phyloP scores from a whole-genome alignment of 2,329 filamentous ascomycete species.

The Beauveria medogensis region DNA sequence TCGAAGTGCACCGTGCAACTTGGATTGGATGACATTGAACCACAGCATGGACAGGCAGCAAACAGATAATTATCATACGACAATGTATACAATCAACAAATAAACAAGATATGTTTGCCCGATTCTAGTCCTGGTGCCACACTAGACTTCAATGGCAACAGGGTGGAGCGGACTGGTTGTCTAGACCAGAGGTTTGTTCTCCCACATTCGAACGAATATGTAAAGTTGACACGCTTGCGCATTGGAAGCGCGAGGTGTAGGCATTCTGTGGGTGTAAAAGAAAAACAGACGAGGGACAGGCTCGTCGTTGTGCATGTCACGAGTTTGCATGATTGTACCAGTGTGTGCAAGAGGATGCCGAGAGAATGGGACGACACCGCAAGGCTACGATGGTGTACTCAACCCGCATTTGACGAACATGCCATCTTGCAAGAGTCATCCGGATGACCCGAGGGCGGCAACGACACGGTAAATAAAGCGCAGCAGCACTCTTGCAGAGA shows the following conservation, averaged over 20 bases:
- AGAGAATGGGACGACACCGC: neutral
- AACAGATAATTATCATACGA: neutral
- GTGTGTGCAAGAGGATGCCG: neutral
- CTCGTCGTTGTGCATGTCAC: neutral
- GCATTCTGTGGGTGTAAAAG: conserved; percentile 45
- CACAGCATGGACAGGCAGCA: neutral
- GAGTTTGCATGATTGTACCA: neutral
- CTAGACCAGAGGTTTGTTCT: conserved; percentile 56
- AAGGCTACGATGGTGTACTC: neutral
- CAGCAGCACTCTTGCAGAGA: too few relatives aligned
- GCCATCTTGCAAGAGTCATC: neutral
- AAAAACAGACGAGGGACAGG: conserved; percentile 3
- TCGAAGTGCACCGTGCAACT: neutral
- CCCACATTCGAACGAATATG: conserved; percentile 51
- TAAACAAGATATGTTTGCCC: conserved; percentile 43
- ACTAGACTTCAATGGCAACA: conserved; percentile 46
- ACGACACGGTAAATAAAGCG: too few relatives aligned
- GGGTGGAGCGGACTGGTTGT: conserved; percentile 62
- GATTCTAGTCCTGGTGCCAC: conserved; percentile 56
- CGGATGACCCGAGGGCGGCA: neutral
- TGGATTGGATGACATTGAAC: conserved; percentile 5
- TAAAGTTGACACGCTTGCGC: conserved; percentile 52
- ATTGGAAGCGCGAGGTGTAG: conserved; percentile 52
- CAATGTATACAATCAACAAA: neutral
- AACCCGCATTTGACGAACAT: neutral